Percentiles rank a stretch among this genome's conserved stretches.
Conservation (phyloP, 75 land plant species). For the Sequoiadendron giganteum region DNA sequence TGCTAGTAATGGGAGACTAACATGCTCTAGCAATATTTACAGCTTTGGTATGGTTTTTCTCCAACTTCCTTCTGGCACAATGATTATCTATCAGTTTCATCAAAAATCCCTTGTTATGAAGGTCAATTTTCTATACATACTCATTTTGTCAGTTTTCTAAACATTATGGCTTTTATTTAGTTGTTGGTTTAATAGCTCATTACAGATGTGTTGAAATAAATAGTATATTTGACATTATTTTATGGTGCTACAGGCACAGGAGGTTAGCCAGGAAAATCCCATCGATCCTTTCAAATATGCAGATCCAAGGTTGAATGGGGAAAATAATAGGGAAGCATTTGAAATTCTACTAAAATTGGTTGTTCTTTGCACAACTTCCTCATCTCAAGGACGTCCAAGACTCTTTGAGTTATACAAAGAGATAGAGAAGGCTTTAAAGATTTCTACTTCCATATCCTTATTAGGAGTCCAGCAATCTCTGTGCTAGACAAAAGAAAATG, state of each 20-base stretch:
- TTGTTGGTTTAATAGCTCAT: not conserved
- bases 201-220: not conserved
- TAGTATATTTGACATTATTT: not conserved
- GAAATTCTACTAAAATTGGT: not conserved
- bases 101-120: not conserved
- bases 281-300: not conserved
- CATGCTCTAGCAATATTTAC: constrained; percentile 20
- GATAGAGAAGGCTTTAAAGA: not conserved
- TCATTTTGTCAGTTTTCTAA: not conserved
- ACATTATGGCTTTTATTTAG: too few species aligned
- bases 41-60: constrained; percentile 24
- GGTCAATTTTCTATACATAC: not conserved
- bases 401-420: not conserved
- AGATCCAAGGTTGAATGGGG: not conserved
- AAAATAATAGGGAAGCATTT: not conserved
- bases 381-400: not conserved
- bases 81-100: not conserved
- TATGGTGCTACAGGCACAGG: not conserved
- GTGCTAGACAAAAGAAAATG: not conserved
- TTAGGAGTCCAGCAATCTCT: not conserved
- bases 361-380: not conserved
- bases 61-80: constrained; percentile 15
- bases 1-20: constrained; percentile 9
- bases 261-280: not conserved
- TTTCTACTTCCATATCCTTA: not conserved